These are phyloP conservation scores for Myriosclerotinia scirpicola DNA, from an alignment of 2,329 filamentous ascomycete species.

Conservation along the genomic window DNA sequence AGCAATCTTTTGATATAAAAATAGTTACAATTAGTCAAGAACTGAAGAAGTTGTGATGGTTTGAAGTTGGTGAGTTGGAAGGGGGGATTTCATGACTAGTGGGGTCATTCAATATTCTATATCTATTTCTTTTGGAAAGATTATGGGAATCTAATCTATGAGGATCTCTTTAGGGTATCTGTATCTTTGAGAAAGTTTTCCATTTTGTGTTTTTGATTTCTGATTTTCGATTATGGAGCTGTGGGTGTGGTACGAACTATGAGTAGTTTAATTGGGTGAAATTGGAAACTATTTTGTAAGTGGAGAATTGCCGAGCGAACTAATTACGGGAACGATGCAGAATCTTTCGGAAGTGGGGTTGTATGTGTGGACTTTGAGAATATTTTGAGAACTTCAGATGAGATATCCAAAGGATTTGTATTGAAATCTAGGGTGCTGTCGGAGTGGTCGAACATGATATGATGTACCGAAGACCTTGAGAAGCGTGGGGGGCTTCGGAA, in stretches of 20 bases:
- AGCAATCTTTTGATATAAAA: background rate
- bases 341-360: background rate
- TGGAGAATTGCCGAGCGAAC: constrained; percentile 7
- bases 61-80: background rate
- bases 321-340: background rate
- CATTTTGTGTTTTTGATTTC: background rate
- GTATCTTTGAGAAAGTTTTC: background rate
- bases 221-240: background rate
- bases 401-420: background rate
- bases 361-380: background rate
- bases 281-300: background rate
- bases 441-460: background rate
- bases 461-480: background rate
- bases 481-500: too few species aligned
- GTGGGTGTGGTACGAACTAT: background rate
- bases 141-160: background rate
- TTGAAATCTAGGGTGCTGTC: background rate
- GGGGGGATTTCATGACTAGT: too few species aligned
- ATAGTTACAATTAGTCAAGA: background rate
- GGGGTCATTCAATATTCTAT: background rate
- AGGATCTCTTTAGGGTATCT: background rate
- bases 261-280: background rate
- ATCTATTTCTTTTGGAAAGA: background rate
- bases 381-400: background rate
- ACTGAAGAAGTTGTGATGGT: constrained; percentile 3